These are phyloP conservation scores for Friedmanniomyces simplex DNA, from an alignment of 495 filamentous ascomycete species.

Conservation along the genomic window DNA sequence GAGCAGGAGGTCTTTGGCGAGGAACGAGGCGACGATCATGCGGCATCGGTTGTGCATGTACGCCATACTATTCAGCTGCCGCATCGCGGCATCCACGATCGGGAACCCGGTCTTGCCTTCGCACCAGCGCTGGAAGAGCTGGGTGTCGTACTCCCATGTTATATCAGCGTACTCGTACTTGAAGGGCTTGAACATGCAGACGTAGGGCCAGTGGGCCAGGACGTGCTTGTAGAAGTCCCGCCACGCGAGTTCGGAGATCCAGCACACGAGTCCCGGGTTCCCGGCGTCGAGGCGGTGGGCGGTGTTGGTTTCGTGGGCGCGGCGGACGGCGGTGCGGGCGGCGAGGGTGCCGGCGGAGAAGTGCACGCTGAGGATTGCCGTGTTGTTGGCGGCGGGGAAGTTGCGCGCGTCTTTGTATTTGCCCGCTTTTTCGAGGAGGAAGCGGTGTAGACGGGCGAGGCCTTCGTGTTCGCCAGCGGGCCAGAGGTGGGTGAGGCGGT, in stretches of 20 bases:
- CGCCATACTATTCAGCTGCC: slow-evolving; percentile 57
- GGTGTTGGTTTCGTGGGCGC: slow-evolving; percentile 56
- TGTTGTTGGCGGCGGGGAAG: slow-evolving; percentile 50
- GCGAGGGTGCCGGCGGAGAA: slow-evolving; percentile 68
- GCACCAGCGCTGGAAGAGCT: slow-evolving; percentile 63
- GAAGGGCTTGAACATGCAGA: slow-evolving; percentile 93
- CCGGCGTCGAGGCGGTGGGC: slow-evolving; percentile 61
- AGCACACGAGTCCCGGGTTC: slow-evolving; percentile 54
- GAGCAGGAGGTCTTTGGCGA: slow-evolving; percentile 74
- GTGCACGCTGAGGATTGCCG: slow-evolving; percentile 69
- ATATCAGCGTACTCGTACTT: slow-evolving; percentile 79
- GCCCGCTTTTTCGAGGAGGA: slow-evolving; percentile 53
- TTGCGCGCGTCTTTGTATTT: slow-evolving; percentile 53
- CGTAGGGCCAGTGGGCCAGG: slow-evolving; percentile 74
- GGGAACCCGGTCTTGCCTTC: slow-evolving; percentile 72
- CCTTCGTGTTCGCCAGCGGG: slow-evolving; percentile 77
- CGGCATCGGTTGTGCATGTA: slow-evolving; percentile 89
- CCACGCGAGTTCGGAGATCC: slow-evolving; percentile 88
- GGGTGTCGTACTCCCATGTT: slow-evolving; percentile 63
- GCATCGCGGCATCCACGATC: slow-evolving; percentile 88
- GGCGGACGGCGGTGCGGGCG: slow-evolving; percentile 59
- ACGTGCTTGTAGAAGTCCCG: slow-evolving; percentile 90
- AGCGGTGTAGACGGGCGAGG: slow-evolving; percentile 52
- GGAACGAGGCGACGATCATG: slow-evolving; percentile 81
- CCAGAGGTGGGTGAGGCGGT: slow-evolving; percentile 50